Percentiles rank a stretch among this genome's conserved stretches.
phyloP scores from a whole-genome alignment of 208 protist genomes.

The Leptomonas seymouri region DNA sequence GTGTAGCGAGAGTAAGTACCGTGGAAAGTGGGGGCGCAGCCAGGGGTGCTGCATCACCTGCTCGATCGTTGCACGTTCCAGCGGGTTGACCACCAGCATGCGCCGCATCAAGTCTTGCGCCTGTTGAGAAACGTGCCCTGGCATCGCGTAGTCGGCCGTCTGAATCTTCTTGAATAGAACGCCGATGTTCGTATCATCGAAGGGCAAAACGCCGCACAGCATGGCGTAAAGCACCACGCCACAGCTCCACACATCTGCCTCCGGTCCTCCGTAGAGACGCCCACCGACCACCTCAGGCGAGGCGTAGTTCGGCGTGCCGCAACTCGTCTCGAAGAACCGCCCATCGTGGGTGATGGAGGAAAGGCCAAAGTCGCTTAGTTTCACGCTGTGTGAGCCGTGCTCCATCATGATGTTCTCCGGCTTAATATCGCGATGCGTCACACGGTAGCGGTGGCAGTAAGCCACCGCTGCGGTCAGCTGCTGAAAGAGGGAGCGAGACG shows the following conservation, averaged over 20 bases:
- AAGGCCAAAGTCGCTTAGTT: conserved; percentile 88
- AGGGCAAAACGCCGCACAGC: conserved; percentile 77
- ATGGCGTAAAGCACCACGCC: conserved; percentile 91
- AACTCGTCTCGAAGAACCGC: conserved; percentile 86
- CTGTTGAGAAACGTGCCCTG: conserved; percentile 46
- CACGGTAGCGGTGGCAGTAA: conserved; percentile 96
- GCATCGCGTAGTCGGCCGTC: conserved; percentile 60
- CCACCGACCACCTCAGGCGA: conserved; percentile 85
- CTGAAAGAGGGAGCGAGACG: conserved; percentile 95
- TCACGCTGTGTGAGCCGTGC: conserved; percentile 65
- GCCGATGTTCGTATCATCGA: conserved; percentile 74
- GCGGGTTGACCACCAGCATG: conserved; percentile 78
- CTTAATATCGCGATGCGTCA: conserved; percentile 96
- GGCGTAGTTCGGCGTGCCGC: conserved; percentile 88
- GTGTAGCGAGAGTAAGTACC: conserved; percentile 68
- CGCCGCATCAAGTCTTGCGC: conserved; percentile 64
- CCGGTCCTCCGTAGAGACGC: conserved; percentile 71
- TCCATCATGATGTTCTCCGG: conserved; percentile 96
- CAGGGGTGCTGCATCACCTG: conserved; percentile 91
- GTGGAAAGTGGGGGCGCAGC: conserved; percentile 60
- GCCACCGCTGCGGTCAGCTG: conserved; percentile 98
- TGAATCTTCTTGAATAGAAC: conserved; percentile 83
- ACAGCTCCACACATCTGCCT: conserved; percentile 89
- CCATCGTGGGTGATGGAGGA: conserved; percentile 81
- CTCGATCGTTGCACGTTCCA: conserved; percentile 88